phyloP scores from a whole-genome alignment of 2,329 filamentous ascomycete species.

The Blumeriella jaapii region DNA sequence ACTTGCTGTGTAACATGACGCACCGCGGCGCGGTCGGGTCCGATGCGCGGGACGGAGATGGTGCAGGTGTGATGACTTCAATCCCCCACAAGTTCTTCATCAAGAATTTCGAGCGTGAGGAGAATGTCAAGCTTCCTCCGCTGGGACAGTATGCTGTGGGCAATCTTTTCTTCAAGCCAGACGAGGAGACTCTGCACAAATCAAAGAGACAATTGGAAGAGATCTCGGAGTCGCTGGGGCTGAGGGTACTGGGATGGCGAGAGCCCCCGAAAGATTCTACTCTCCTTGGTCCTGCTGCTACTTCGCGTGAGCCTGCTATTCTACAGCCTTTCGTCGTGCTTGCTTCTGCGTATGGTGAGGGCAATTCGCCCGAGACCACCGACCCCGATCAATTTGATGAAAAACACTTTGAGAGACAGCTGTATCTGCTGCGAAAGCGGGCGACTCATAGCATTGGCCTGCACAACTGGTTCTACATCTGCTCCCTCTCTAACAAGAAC shows the following conservation, averaged over 20 bases:
- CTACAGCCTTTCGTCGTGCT: slow-evolving; percentile 92
- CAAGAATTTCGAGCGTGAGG: slow-evolving; percentile 93
- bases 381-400: slow-evolving; percentile 76
- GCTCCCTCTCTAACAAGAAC: slow-evolving; percentile 90
- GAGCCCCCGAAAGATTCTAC: slow-evolving; percentile 89
- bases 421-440: slow-evolving; percentile 90
- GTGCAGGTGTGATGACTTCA: slow-evolving; percentile 98
- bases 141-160: slow-evolving; percentile 91
- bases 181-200: slow-evolving; percentile 77
- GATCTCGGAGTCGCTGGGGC: slow-evolving; percentile 73
- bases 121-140: slow-evolving; percentile 75
- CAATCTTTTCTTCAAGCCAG: slow-evolving; percentile 98
- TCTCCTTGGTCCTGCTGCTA: slow-evolving; percentile 81
- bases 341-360: slow-evolving; percentile 71
- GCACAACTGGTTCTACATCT: slow-evolving; percentile 98
- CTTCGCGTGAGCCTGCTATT: slow-evolving; percentile 89
- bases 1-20: slow-evolving; percentile 99
- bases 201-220: slow-evolving; percentile 91
- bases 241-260: slow-evolving; percentile 92
- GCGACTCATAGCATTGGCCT: slow-evolving; percentile 89
- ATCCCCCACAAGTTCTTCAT: slow-evolving; percentile 98
- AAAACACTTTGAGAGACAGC: slow-evolving; percentile 77
- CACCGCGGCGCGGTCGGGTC: slow-evolving; percentile 97
- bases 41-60: slow-evolving; percentile 94
- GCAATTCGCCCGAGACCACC: slow-evolving; percentile 64